Conservation (phyloP, 2,329 filamentous ascomycete genomes). For the Pestalotiopsis sp. region DNA sequence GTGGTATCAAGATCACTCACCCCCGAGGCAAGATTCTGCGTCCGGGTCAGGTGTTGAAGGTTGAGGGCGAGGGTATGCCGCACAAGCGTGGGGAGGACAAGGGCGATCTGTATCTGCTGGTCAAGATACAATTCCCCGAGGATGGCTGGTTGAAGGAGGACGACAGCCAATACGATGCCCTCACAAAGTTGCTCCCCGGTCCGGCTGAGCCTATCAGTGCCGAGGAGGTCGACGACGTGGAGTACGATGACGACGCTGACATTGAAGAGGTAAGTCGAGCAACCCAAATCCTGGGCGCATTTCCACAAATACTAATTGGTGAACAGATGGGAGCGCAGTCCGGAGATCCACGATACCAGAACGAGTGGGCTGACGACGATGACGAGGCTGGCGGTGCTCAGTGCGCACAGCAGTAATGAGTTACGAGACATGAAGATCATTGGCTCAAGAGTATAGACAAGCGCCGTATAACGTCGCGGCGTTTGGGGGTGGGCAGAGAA, state of each 20-base stretch:
- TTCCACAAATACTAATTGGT: slow-evolving; percentile 27
- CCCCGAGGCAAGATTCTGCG: slow-evolving; percentile 80
- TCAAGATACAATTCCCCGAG: slow-evolving; percentile 87
- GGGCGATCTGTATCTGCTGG: slow-evolving; percentile 85
- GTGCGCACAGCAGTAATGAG: slow-evolving; percentile 70
- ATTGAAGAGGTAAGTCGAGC: slow-evolving; percentile 69
- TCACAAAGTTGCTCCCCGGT: slow-evolving; percentile 77
- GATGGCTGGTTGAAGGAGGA: slow-evolving; percentile 75
- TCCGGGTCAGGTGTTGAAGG: slow-evolving; percentile 83
- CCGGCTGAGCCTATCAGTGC: slow-evolving; percentile 63
- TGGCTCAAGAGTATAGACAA: slow-evolving; percentile 19
- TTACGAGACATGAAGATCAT: slow-evolving; percentile 30
- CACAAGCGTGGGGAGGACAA: slow-evolving; percentile 80
- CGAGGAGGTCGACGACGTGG: slow-evolving; percentile 83
- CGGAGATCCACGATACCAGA: slow-evolving; percentile 66
- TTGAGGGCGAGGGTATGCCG: slow-evolving; percentile 93
- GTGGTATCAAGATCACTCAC: slow-evolving; percentile 82
- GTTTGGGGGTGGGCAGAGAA: background rate
- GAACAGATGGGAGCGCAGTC: slow-evolving; percentile 71
- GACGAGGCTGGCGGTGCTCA: slow-evolving; percentile 69
- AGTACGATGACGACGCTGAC: slow-evolving; percentile 81
- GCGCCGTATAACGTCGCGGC: slow-evolving; percentile 10
- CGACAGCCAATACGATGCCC: slow-evolving; percentile 68
- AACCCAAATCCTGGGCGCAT: background rate
- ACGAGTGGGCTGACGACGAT: slow-evolving; percentile 73